Conservation (phyloP, 148 eudicot species). For the Amaranthus hypochondriacus region DNA sequence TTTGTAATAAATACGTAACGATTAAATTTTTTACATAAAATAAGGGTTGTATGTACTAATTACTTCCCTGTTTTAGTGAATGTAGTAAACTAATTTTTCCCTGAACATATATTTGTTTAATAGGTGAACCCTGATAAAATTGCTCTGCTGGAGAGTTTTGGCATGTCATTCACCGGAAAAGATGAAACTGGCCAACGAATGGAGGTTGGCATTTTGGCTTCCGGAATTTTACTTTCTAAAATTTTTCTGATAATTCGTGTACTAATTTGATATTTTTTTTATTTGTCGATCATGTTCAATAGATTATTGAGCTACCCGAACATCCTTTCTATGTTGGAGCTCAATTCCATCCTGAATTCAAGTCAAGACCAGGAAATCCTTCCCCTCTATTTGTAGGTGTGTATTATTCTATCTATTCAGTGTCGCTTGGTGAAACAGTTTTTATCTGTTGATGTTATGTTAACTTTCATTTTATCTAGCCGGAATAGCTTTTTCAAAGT, state of each 20-base stretch:
- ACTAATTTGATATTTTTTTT: not conserved
- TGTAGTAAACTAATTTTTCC: not conserved
- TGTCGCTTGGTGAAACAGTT: not conserved
- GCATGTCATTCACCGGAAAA: conserved; percentile 83
- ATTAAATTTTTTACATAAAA: not conserved
- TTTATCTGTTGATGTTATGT: not conserved
- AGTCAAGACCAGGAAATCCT: conserved; percentile 90
- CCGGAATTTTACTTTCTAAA: not conserved
- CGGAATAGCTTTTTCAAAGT: not conserved
- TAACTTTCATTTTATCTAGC: not conserved
- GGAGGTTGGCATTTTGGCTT: conserved; percentile 54
- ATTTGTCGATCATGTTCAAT: conserved; percentile 10
- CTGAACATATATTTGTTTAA: conserved; percentile 13
- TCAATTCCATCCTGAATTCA: conserved; percentile 97
- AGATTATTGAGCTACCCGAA: conserved; percentile 77
- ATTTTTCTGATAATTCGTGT: not conserved
- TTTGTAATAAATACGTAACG: conserved; percentile 21
- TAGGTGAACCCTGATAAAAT: conserved; percentile 91
- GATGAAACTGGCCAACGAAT: conserved; percentile 87
- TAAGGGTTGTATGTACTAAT: not conserved
- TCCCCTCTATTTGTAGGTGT: conserved; percentile 86
- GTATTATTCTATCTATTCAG: not conserved
- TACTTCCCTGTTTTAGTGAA: not conserved
- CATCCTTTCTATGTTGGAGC: conserved; percentile 87
- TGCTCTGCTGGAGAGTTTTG: conserved; percentile 71